Evolutionary conservation across 1,284 basidiomycete species (phyloP), one percentile per base, ranked within the genome.

Genomic region (Stygiomarasmius scandens): DNA sequence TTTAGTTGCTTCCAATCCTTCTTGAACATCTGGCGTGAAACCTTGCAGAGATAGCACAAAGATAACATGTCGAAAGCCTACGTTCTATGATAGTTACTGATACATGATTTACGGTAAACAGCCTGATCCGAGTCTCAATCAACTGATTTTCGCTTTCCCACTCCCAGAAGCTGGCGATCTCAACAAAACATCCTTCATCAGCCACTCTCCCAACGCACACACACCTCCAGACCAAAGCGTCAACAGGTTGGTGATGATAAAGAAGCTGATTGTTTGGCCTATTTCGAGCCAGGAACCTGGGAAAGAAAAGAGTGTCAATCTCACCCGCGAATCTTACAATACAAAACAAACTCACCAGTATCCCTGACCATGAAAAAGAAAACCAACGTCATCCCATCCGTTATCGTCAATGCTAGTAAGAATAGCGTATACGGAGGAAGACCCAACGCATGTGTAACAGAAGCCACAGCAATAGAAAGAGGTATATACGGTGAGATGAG

Each of bases 341-440:
- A 24, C 20, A 32, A 57, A 23, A 16, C 41, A 32, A 3, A 23
- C 74, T 61, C 65, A 78, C 90, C 90, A 27, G 86, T 87, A 68
- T 94, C 92, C 27, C 84, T 86, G 44, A 96, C 92, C 32, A 85
- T 84, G 73, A 90, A 88, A 73, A 96, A 93, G 74, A 96, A 95
- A 12, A 86, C 80, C 59, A 94, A 77, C 0, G 90, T 92, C 86
- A 90, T 91, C 22, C 84, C 85, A 65, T 93, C 91, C 3, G 86
- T 91, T 22, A 93, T 74, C 10, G 86, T 83, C 14, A 92, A 71
- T 0, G 90, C 87, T 3, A 93, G 82, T 1, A 93, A 74, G 67
- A 93, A 87, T 34, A 93, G 77, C 2, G 90, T 89, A 67, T 92
- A 91, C 0, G 90, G 85, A 0, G 90, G 90, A 6, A 93, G 74